Evolutionary conservation across 345 rosid genomes (phyloP).

Genomic region (Clausena lansium): DNA sequence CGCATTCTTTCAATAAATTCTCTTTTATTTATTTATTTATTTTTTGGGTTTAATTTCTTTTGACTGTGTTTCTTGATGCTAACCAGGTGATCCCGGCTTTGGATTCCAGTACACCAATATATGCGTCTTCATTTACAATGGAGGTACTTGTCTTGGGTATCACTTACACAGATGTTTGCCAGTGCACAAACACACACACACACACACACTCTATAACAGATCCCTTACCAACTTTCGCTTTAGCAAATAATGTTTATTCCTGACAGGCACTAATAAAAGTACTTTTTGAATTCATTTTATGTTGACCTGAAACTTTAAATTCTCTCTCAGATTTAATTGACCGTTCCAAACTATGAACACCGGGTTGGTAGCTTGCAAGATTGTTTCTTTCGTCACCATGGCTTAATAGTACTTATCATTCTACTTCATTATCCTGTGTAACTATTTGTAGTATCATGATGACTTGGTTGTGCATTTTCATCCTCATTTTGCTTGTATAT

Average conservation of each 20-base stretch:
- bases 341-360: background rate
- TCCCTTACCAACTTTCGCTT: background rate
- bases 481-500: constrained; percentile 2
- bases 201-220: background rate
- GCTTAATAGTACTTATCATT: background rate
- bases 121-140: constrained; percentile 95
- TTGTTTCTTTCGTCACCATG: background rate
- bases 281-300: constrained; percentile 3
- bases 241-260: background rate
- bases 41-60: background rate
- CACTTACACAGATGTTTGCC: background rate
- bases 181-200: background rate
- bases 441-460: background rate
- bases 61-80: constrained; percentile 18
- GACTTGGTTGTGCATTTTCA: background rate
- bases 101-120: constrained; percentile 83
- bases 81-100: constrained; percentile 90
- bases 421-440: background rate
- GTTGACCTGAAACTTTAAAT: constrained; percentile 7
- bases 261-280: background rate
- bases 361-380: constrained; percentile 9
- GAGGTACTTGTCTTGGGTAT: constrained; percentile 53
- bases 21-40: no score
- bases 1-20: background rate
- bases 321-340: constrained; percentile 8